Evolutionary conservation across 2,329 filamentous ascomycete species (phyloP), one percentile per base, ranked within the genome.

Genomic region (Keithomyces neogunnii): DNA sequence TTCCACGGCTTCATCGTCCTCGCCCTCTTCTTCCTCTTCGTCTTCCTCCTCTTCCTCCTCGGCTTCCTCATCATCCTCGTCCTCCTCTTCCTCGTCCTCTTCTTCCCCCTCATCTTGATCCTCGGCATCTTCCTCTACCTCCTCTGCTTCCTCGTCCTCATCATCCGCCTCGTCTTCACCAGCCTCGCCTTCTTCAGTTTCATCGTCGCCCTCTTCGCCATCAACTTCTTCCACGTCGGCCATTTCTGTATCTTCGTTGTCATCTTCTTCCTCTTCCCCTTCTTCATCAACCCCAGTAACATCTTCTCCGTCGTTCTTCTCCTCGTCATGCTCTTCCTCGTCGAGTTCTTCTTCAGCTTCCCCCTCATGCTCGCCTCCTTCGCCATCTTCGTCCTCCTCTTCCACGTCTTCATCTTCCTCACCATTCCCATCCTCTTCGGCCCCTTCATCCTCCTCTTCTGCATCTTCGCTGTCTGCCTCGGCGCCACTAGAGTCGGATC

Each of bases 401-500:
- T 33, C 55, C 3, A 53, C 58, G 4, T 55, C 55, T 1, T 35
- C 49, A 11, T 66, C 64, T 8, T 67, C 66, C 1, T 63, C 69
- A 40, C 33, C 33, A 10, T 10, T 10, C 5, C 10, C 33, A 6
- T 35, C 33, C 33, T 35, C 33, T 35, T 35, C 33, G 33, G 33
- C 6, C 33, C 19, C 19, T 33, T 66, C 67, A 13, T 30, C 44
- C 28, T 11, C 36, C 10, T 32, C 43, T 5, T 44, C 47, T 39
- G 26, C 52, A 43, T 61, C 64, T 48, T 68, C 67, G 43, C 61
- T 64, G 28, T 69, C 67, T 1, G 63, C 64, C 2, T 70, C 67
- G 46, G 67, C 67, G 26, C 65, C 66, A 35, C 66, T 67, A 3
- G 51, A 59, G 55, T 67, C 67, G 2, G 55, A 64, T 19, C 48